A percentile compares a stretch with the other conserved stretches of the same genome.
phyloP scores from a whole-genome alignment of 352 stramenopile species.

The Globisporangium barbulae region DNA sequence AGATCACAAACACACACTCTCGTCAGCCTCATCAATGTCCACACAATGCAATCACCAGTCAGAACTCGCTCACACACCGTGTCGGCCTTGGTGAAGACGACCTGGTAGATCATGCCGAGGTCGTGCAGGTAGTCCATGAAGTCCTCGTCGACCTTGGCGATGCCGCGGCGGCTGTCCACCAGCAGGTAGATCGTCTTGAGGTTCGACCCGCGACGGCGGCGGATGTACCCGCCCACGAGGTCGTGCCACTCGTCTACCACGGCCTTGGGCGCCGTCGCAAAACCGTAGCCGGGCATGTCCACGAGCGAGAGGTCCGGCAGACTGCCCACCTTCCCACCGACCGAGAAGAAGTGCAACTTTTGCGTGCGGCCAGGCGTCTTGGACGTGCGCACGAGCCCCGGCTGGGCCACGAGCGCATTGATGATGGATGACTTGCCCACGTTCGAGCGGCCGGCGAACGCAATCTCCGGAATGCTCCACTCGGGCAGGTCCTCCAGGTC shows the following conservation, averaged over 20 bases:
- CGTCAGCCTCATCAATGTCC: not conserved
- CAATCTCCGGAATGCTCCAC: constrained; percentile 75
- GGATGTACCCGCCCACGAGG: constrained; percentile 79
- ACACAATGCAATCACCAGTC: not conserved
- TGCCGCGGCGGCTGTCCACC: constrained; percentile 74
- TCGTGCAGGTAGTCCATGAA: constrained; percentile 88
- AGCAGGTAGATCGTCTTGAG: constrained; percentile 75
- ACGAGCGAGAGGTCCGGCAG: constrained; percentile 68
- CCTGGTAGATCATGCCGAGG: constrained; percentile 80
- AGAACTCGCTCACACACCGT: constrained; percentile 16
- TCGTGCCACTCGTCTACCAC: constrained; percentile 74
- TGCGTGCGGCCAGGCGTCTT: constrained; percentile 88
- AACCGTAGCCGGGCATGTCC: constrained; percentile 87
- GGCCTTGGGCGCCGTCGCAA: constrained; percentile 70
- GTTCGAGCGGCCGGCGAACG: constrained; percentile 86
- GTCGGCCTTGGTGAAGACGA: constrained; percentile 92
- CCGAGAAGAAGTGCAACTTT: constrained; percentile 75
- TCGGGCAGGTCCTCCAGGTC: constrained; percentile 55
- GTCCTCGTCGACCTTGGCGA: constrained; percentile 74
- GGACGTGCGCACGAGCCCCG: constrained; percentile 65
- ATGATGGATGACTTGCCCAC: constrained; percentile 89
- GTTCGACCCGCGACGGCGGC: constrained; percentile 59
- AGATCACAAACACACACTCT: not conserved
- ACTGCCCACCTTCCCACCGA: constrained; percentile 70
- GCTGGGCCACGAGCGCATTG: constrained; percentile 75